Evolutionary conservation across 805 yeast species (phyloP).

Genomic region (Ogataea henricii): DNA sequence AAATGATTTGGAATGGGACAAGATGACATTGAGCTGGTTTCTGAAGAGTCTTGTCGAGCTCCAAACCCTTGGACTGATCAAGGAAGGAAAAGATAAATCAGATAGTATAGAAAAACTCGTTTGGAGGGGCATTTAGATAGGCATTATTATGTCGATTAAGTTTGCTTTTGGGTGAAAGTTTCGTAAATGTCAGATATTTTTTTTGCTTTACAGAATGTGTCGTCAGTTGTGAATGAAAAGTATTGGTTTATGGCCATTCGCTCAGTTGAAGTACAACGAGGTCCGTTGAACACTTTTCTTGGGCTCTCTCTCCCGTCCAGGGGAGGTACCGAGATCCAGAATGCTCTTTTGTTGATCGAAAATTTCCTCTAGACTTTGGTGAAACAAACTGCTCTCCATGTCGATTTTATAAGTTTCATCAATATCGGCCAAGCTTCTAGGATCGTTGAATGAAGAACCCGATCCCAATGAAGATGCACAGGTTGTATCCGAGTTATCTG

Average conservation of each 20-base stretch:
- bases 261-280: constrained; percentile 24
- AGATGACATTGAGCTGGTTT: constrained; percentile 68
- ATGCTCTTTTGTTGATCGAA: constrained; percentile 9
- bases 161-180: too few species aligned
- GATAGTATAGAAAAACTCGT: constrained; percentile 68
- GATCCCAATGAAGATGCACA: background rate
- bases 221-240: background rate
- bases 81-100: constrained; percentile 58
- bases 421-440: background rate
- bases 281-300: constrained; percentile 20
- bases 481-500: constrained; percentile 2
- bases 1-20: constrained; percentile 57
- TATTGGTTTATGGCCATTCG: background rate
- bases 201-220: background rate
- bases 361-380: constrained; percentile 14
- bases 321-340: constrained; percentile 3
- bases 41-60: constrained; percentile 73
- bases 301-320: background rate
- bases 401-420: background rate
- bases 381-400: constrained; percentile 11
- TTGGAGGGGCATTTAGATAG: constrained; percentile 65
- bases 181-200: background rate
- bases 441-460: background rate
- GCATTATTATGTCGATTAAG: background rate
- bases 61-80: constrained; percentile 66